Evolutionary conservation across 352 stramenopile genomes (phyloP).

Genomic region (Globisporangium megalacanthum): DNA sequence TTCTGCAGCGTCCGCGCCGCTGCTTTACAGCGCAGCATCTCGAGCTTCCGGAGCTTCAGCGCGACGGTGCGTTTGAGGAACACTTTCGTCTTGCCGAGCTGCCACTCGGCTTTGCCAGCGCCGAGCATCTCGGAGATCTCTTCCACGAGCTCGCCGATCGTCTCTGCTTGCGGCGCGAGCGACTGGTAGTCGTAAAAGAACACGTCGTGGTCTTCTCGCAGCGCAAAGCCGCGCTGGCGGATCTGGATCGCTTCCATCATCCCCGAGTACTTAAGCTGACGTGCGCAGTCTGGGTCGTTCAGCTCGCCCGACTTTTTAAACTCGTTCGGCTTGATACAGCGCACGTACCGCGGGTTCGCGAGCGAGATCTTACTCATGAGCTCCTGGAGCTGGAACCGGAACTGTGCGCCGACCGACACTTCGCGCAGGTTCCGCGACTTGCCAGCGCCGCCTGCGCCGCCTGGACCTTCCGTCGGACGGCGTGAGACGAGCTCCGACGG

Average conservation of each 20-base stretch:
- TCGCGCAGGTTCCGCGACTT: slow-evolving; percentile 85
- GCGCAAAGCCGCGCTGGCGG: slow-evolving; percentile 79
- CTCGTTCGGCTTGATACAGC: slow-evolving; percentile 88
- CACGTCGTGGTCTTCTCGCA: slow-evolving; percentile 86
- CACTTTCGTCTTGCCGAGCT: slow-evolving; percentile 85
- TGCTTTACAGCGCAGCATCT: slow-evolving; percentile 79
- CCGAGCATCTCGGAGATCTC: slow-evolving; percentile 83
- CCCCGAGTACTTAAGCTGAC: slow-evolving; percentile 88
- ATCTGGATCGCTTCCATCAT: slow-evolving; percentile 92
- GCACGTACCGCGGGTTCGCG: slow-evolving; percentile 84
- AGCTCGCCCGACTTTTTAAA: slow-evolving; percentile 72
- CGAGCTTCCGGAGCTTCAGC: slow-evolving; percentile 78
- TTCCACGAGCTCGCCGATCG: slow-evolving; percentile 77
- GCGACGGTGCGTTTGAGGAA: slow-evolving; percentile 79
- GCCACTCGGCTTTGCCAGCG: slow-evolving; percentile 85
- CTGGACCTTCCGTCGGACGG: slow-evolving; percentile 39
- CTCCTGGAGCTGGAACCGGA: slow-evolving; percentile 86
- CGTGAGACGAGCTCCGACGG: slow-evolving; percentile 58
- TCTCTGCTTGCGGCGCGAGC: slow-evolving; percentile 78
- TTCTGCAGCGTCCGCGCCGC: slow-evolving; percentile 77
- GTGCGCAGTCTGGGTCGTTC: slow-evolving; percentile 77
- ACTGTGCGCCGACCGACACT: slow-evolving; percentile 83
- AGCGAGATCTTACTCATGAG: slow-evolving; percentile 88
- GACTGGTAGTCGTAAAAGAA: slow-evolving; percentile 90
- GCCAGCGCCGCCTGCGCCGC: slow-evolving; percentile 11